These are phyloP conservation scores for Calocybe gangraenosa DNA, from an alignment of 768 basidiomycete species.

Conservation along the genomic window DNA sequence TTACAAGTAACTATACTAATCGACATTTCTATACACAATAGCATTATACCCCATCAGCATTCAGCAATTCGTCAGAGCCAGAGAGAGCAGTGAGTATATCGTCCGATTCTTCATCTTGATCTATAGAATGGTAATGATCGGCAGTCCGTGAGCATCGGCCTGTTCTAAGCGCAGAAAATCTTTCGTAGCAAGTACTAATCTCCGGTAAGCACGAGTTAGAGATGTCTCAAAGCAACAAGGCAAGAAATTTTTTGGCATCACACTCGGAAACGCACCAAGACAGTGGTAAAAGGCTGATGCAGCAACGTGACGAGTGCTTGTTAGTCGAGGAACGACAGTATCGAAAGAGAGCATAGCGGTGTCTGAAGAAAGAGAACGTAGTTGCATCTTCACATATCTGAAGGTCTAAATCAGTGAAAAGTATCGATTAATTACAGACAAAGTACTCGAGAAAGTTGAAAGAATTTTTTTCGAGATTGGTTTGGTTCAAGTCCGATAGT, in stretches of 20 bases:
- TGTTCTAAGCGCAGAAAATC: conserved; percentile 62
- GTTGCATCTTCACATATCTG: conserved; percentile 79
- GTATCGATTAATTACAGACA: not conserved
- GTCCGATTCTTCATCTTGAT: not conserved
- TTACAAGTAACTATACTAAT: no score
- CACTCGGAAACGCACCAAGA: conserved; percentile 47
- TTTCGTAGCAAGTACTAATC: conserved; percentile 72
- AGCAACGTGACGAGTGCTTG: conserved; percentile 74
- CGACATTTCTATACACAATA: no score
- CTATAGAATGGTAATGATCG: conserved; percentile 10
- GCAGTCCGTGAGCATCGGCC: conserved; percentile 47
- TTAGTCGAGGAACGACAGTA: conserved; percentile 56
- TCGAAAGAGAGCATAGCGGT: conserved; percentile 54
- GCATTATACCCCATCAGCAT: no score
- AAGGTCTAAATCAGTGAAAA: conserved; percentile 11
- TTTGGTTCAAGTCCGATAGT: conserved; percentile 49
- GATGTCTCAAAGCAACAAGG: conserved; percentile 1
- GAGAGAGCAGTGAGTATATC: no score
- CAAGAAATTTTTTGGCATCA: not conserved
- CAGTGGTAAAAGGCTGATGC: conserved; percentile 85
- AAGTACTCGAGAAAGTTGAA: conserved; percentile 76
- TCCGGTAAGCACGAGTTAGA: conserved; percentile 2
- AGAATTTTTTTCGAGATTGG: conserved; percentile 70
- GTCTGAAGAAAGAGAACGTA: conserved; percentile 49
- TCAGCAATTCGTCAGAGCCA: no score